Evolutionary conservation across 192 early-diverging fungal species (phyloP).

Genomic region (Phycomyces blakesleeanus): DNA sequence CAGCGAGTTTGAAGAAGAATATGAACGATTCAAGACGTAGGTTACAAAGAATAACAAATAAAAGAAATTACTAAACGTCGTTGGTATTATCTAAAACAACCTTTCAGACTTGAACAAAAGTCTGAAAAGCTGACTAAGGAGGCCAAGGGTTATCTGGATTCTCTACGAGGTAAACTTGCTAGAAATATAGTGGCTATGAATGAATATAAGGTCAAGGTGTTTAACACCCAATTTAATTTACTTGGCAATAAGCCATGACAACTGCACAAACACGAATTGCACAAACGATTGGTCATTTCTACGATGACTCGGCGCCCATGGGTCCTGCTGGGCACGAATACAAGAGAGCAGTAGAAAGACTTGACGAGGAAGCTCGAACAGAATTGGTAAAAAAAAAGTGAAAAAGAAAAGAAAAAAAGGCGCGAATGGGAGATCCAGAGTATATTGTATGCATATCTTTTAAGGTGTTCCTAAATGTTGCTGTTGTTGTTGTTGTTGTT

Average conservation of each 20-base stretch:
- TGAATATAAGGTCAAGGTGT: conserved; percentile 3
- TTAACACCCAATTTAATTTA: too few relatives aligned
- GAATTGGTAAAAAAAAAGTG: conserved; percentile 87
- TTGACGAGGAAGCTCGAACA: conserved; percentile 75
- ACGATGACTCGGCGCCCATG: conserved; percentile 78
- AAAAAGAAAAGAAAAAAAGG: too few relatives aligned
- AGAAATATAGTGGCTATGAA: neutral
- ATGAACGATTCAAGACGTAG: conserved; percentile 35
- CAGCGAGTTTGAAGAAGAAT: conserved; percentile 54
- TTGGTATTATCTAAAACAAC: neutral
- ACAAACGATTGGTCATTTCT: conserved; percentile 83
- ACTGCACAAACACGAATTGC: conserved; percentile 80
- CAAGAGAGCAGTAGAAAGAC: conserved; percentile 71
- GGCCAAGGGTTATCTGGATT: conserved; percentile 88
- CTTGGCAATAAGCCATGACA: conserved; percentile 62
- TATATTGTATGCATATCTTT: too few relatives aligned
- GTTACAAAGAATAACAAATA: neutral
- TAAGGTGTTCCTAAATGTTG: neutral
- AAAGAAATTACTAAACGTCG: too few relatives aligned
- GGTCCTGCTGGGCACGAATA: conserved; percentile 76
- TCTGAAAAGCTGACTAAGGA: conserved; percentile 83
- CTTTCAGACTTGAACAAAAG: conserved; percentile 72
- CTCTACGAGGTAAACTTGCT: conserved; percentile 58
- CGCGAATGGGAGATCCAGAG: too few relatives aligned
- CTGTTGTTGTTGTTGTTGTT: too few relatives aligned